These are phyloP conservation scores for Orbilia quercus DNA, from an alignment of 2,329 filamentous ascomycete genomes.

Conservation along the genomic window DNA sequence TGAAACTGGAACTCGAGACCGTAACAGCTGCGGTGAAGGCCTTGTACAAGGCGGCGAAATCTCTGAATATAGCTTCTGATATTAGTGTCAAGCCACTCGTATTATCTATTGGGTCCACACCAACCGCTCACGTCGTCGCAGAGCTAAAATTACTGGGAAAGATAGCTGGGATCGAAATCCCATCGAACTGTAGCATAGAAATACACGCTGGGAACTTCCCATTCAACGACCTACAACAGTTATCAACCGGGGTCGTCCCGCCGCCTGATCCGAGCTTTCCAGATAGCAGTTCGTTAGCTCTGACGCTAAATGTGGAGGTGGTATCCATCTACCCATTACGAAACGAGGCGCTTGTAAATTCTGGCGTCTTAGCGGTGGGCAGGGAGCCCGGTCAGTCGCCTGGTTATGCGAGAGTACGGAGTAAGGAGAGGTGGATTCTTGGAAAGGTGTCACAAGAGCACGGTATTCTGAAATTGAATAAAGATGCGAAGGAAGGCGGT, in stretches of 20 bases:
- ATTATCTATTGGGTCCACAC: slow-evolving; percentile 80
- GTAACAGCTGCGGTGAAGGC: slow-evolving; percentile 66
- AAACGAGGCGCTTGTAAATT: slow-evolving; percentile 75
- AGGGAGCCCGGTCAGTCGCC: slow-evolving; percentile 78
- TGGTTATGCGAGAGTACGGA: slow-evolving; percentile 75
- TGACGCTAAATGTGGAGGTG: slow-evolving; percentile 78
- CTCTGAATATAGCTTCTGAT: slow-evolving; percentile 58
- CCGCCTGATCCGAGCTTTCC: slow-evolving; percentile 62
- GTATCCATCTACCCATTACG: slow-evolving; percentile 74
- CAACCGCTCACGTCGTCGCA: slow-evolving; percentile 68
- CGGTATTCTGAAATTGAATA: slow-evolving; percentile 74
- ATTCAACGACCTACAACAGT: slow-evolving; percentile 80
- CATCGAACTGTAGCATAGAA: slow-evolving; percentile 68
- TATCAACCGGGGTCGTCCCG: slow-evolving; percentile 75
- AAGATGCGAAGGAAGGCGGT: slow-evolving; percentile 60
- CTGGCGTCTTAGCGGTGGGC: slow-evolving; percentile 76
- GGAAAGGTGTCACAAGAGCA: slow-evolving; percentile 81
- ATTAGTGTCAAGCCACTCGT: slow-evolving; percentile 61
- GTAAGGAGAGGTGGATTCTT: slow-evolving; percentile 73
- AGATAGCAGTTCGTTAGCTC: slow-evolving; percentile 70
- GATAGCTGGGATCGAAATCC: slow-evolving; percentile 57
- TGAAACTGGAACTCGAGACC: slow-evolving; percentile 72
- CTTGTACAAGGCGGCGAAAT: slow-evolving; percentile 58
- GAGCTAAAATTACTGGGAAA: slow-evolving; percentile 59
- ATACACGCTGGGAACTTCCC: slow-evolving; percentile 82